phyloP scores from a whole-genome alignment of 805 yeast genomes.

The Pichia californica region DNA sequence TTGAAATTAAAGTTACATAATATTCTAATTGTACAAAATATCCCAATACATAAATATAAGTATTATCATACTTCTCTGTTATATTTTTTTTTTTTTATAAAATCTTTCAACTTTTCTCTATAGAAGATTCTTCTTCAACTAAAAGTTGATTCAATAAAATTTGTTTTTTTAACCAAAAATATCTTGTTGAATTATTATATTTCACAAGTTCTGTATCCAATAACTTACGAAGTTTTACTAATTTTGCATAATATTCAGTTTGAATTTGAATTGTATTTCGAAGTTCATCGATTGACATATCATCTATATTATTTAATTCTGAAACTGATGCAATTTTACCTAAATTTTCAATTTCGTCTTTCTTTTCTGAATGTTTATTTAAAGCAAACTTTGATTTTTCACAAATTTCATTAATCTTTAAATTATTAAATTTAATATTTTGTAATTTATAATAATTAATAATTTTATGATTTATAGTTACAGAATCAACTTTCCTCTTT shows the following conservation, averaged over 20 bases:
- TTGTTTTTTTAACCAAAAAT: constrained; percentile 25
- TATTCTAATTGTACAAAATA: too few relatives aligned
- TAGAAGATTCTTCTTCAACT: constrained; percentile 3
- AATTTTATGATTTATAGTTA: constrained; percentile 10
- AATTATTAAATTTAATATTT: constrained; percentile 15
- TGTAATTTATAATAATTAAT: constrained; percentile 9
- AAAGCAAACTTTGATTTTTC: constrained; percentile 9
- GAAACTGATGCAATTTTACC: constrained; percentile 5
- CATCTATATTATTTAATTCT: constrained; percentile 12
- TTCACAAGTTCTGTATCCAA: constrained; percentile 20
- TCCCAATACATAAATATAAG: too few relatives aligned
- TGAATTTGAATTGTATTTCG: constrained; percentile 14
- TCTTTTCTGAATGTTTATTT: constrained; percentile 4
- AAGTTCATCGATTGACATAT: constrained; percentile 15
- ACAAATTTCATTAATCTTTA: constrained; percentile 8
- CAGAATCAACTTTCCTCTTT: constrained; percentile 3
- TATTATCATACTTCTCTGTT: too few relatives aligned
- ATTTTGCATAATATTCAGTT: constrained; percentile 18
- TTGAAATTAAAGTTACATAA: too few relatives aligned
- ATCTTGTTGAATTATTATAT: constrained; percentile 15
- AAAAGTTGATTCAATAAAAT: constrained; percentile 16
- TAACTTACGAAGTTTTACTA: constrained; percentile 14
- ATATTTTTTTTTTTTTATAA: background rate
- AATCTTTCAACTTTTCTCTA: background rate
- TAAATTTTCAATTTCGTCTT: constrained; percentile 2